Conservation (phyloP, 2,329 filamentous ascomycete species). For the Bipolaris cookei region DNA sequence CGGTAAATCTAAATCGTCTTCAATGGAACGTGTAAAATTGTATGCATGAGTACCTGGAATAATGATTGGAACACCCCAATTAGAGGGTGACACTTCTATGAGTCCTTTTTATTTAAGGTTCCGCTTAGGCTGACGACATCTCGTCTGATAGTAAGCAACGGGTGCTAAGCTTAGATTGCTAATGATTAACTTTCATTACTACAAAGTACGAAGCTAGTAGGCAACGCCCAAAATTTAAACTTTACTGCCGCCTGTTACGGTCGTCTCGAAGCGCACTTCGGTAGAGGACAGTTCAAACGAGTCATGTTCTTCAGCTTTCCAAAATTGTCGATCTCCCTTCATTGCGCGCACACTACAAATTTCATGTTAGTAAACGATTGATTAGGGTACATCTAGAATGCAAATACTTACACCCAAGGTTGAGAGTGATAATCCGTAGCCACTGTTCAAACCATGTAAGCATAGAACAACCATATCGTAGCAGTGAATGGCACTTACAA, state of each 20-base stretch:
- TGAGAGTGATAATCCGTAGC: constrained; percentile 29
- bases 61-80: too few species aligned
- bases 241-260: constrained; percentile 9
- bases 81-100: too few species aligned
- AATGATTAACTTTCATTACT: too few species aligned
- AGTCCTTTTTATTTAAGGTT: too few species aligned
- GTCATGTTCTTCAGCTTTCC: constrained; percentile 27
- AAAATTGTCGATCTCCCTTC: constrained; percentile 35
- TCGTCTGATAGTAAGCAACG: too few species aligned
- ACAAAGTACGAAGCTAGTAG: too few species aligned
- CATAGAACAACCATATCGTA: background rate
- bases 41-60: too few species aligned
- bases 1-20: too few species aligned
- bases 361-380: background rate
- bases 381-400: too few species aligned
- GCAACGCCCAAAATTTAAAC: background rate
- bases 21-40: too few species aligned
- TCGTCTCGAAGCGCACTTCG: constrained; percentile 7
- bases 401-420: constrained; percentile 28
- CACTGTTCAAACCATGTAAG: constrained; percentile 21
- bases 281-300: constrained; percentile 33
- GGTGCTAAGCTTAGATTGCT: too few species aligned
- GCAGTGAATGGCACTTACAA: constrained; percentile 22
- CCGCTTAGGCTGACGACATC: too few species aligned
- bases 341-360: constrained; percentile 21